Conservation (phyloP, 2,329 filamentous ascomycete species). For the Xylaria arbuscula region DNA sequence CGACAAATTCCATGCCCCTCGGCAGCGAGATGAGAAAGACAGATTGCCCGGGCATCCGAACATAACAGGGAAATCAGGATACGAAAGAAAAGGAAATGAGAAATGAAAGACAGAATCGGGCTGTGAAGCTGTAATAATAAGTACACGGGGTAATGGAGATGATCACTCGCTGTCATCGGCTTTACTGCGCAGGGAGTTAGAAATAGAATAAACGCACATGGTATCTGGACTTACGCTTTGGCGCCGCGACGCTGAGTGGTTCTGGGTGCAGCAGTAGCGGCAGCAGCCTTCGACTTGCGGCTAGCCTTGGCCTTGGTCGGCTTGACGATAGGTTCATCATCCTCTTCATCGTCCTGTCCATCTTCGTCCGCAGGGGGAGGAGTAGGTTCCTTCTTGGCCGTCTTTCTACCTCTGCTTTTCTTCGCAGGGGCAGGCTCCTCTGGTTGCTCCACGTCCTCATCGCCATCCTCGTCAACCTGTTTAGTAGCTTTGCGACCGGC, state of each 20-base stretch:
- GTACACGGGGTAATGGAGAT: not conserved
- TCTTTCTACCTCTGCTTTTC: slow-evolving; percentile 47
- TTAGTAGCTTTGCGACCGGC: slow-evolving; percentile 47
- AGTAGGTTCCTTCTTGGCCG: slow-evolving; percentile 41
- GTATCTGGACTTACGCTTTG: slow-evolving; percentile 20
- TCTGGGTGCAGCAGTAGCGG: slow-evolving; percentile 37
- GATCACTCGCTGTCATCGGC: slow-evolving; percentile 24
- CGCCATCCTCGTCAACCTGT: slow-evolving; percentile 43
- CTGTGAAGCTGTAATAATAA: slow-evolving; percentile 15
- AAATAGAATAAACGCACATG: not conserved
- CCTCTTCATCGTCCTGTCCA: slow-evolving; percentile 40
- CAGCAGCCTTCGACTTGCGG: slow-evolving; percentile 44
- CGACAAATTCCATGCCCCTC: not conserved
- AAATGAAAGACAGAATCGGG: not conserved
- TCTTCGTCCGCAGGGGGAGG: slow-evolving; percentile 37
- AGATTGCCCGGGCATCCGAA: slow-evolving; percentile 3
- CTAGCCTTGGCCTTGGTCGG: slow-evolving; percentile 47
- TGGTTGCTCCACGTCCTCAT: slow-evolving; percentile 43
- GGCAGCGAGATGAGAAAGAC: slow-evolving; percentile 1
- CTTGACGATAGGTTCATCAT: slow-evolving; percentile 47
- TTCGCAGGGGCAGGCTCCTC: slow-evolving; percentile 44
- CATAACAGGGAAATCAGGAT: slow-evolving; percentile 11
- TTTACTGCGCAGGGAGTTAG: slow-evolving; percentile 16
- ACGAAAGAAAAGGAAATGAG: slow-evolving; percentile 2
- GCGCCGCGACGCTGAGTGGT: slow-evolving; percentile 31